These are phyloP conservation scores for Marasmius sp. DNA, from an alignment of 1,284 basidiomycete genomes.

Conservation along the genomic window DNA sequence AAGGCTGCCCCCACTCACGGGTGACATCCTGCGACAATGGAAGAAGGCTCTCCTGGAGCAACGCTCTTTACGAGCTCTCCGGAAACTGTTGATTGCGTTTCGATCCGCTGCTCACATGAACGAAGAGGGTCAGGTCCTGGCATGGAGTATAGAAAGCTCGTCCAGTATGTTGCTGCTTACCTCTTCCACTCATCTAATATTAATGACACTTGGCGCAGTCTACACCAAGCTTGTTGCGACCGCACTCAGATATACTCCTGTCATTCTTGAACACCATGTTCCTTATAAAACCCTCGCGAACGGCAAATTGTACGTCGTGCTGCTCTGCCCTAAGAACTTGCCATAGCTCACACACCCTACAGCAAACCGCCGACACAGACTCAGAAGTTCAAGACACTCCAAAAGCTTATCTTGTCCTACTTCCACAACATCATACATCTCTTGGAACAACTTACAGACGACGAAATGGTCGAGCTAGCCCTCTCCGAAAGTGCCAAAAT, in stretches of 20 bases:
- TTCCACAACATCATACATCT: conserved; percentile 85
- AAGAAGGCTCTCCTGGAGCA: conserved; percentile 91
- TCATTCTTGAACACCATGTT: conserved; percentile 85
- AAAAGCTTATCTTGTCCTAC: conserved; percentile 87
- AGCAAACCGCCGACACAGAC: conserved; percentile 81
- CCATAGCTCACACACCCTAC: conserved; percentile 6
- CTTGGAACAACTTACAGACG: conserved; percentile 74
- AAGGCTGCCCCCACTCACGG: conserved; percentile 68
- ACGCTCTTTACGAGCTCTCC: conserved; percentile 82
- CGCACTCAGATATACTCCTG: conserved; percentile 87
- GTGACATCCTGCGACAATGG: conserved; percentile 79
- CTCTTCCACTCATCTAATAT: conserved; percentile 1
- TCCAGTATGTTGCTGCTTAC: conserved; percentile 45
- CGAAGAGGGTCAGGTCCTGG: conserved; percentile 75
- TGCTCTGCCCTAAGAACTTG: conserved; percentile 8
- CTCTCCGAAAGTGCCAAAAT: conserved; percentile 84
- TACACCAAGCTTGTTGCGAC: conserved; percentile 93
- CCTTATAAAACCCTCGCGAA: conserved; percentile 83
- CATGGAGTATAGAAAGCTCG: conserved; percentile 82
- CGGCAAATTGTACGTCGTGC: conserved; percentile 75
- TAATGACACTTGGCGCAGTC: conserved; percentile 44
- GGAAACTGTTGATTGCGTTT: conserved; percentile 88
- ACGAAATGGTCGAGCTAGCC: conserved; percentile 69
- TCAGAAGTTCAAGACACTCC: conserved; percentile 75
- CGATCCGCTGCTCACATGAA: conserved; percentile 88